These are phyloP conservation scores for Limtongia smithiae DNA, from an alignment of 805 yeast genomes.

Conservation along the genomic window DNA sequence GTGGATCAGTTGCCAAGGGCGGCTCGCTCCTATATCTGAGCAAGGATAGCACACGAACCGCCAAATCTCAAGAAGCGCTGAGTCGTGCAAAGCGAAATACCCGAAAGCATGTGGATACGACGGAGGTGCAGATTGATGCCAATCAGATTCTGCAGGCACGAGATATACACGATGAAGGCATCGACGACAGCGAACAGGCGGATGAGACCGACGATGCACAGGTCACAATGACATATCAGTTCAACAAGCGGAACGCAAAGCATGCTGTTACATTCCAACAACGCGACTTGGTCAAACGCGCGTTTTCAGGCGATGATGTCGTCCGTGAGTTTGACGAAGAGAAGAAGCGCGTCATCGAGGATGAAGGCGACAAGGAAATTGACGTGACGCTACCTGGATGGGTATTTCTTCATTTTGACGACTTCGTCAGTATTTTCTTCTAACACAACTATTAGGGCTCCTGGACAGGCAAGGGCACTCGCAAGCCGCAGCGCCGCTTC, in stretches of 20 bases:
- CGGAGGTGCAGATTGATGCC: constrained; percentile 33
- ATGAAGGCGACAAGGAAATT: constrained; percentile 83
- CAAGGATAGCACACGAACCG: constrained; percentile 48
- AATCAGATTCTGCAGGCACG: constrained; percentile 52
- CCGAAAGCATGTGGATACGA: constrained; percentile 21
- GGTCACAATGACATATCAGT: constrained; percentile 19
- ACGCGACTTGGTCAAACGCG: constrained; percentile 77
- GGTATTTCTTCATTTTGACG: too few relatives aligned
- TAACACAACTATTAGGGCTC: constrained; percentile 68
- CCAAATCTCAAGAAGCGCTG: constrained; percentile 39
- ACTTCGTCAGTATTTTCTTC: too few relatives aligned
- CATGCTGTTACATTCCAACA: constrained; percentile 54
- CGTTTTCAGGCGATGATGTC: constrained; percentile 97
- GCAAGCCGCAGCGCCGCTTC: constrained; percentile 51
- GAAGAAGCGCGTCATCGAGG: constrained; percentile 59
- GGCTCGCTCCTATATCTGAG: constrained; percentile 49
- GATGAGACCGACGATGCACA: constrained; percentile 30
- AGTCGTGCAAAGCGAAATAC: constrained; percentile 37
- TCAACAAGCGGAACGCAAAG: constrained; percentile 32
- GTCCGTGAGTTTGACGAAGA: constrained; percentile 75
- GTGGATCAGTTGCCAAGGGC: constrained; percentile 48
- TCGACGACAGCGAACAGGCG: constrained; percentile 47
- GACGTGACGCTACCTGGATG: constrained; percentile 92
- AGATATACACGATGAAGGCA: constrained; percentile 45
- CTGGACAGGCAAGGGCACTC: constrained; percentile 76